Evolutionary conservation across 116 monocot genomes (phyloP).

Genomic region (Cymodocea nodosa): DNA sequence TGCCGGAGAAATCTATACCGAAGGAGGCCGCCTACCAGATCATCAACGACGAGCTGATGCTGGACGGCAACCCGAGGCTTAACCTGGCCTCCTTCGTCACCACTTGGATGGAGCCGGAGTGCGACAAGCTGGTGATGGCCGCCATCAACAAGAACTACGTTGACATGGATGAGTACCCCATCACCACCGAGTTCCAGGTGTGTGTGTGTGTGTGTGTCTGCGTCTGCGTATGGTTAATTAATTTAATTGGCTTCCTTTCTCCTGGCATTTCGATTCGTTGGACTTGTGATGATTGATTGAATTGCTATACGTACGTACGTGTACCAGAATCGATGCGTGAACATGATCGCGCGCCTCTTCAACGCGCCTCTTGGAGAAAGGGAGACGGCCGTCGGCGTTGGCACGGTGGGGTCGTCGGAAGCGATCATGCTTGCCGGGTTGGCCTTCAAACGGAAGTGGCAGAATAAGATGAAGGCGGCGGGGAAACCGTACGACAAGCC

Average conservation of each 20-base stretch:
- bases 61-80: constrained; percentile 70
- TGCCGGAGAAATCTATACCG: constrained; percentile 44
- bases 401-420: constrained; percentile 86
- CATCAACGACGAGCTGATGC: constrained; percentile 75
- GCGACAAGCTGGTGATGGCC: constrained; percentile 57
- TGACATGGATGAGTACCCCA: constrained; percentile 86
- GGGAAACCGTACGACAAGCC: constrained; percentile 77
- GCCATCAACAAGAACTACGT: constrained; percentile 72
- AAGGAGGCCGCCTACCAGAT: constrained; percentile 77
- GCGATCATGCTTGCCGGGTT: constrained; percentile 97
- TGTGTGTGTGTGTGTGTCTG: background rate
- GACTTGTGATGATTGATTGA: background rate
- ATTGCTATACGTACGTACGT: background rate
- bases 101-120: constrained; percentile 87
- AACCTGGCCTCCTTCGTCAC: constrained; percentile 77
- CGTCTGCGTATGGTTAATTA: background rate
- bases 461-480: constrained; percentile 58
- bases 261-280: background rate
- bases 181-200: constrained; percentile 76
- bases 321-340: constrained; percentile 82
- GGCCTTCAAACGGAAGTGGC: constrained; percentile 88
- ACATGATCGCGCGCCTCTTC: constrained; percentile 91
- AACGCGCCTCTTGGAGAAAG: constrained; percentile 60
- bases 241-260: background rate
- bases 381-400: constrained; percentile 78